A percentile compares a stretch with the other conserved stretches of the same genome.
Evolutionary conservation across 352 stramenopile genomes (phyloP).

Genomic region (Peronospora belbahrii): DNA sequence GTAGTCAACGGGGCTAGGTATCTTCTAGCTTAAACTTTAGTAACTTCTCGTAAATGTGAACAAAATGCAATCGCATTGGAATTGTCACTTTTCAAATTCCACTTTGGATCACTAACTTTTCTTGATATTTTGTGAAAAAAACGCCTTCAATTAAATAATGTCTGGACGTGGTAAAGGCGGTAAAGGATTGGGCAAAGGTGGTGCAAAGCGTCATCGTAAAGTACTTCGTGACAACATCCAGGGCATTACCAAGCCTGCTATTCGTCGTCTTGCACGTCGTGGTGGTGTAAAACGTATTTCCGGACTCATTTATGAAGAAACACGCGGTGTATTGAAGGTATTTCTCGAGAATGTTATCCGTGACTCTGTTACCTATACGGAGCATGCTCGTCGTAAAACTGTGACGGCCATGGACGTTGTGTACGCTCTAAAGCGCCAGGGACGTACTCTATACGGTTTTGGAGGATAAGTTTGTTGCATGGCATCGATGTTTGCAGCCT

Average conservation of each 20-base stretch:
- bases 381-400: constrained; percentile 94
- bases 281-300: constrained; percentile 97
- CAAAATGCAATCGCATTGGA: not conserved
- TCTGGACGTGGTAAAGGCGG: constrained; percentile 81
- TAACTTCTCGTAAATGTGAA: not conserved
- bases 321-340: constrained; percentile 95
- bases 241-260: constrained; percentile 91
- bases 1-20: constrained; percentile 9
- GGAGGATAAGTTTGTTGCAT: constrained; percentile 48
- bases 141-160: constrained; percentile 58
- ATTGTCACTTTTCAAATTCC: constrained; percentile 60
- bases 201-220: constrained; percentile 83
- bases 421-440: constrained; percentile 96
- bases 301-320: constrained; percentile 98
- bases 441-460: constrained; percentile 94
- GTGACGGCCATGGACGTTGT: constrained; percentile 98
- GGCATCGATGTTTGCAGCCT: not conserved
- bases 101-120: constrained; percentile 16
- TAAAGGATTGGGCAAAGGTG: constrained; percentile 78
- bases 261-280: constrained; percentile 95
- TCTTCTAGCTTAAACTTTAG: constrained; percentile 8
- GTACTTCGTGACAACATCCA: constrained; percentile 89
- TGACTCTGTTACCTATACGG: constrained; percentile 93
- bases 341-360: constrained; percentile 98
- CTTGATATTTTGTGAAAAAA: constrained; percentile 19